phyloP scores from a whole-genome alignment of 2,329 filamentous ascomycete species.

The Ophiostoma himal-ulmi region DNA sequence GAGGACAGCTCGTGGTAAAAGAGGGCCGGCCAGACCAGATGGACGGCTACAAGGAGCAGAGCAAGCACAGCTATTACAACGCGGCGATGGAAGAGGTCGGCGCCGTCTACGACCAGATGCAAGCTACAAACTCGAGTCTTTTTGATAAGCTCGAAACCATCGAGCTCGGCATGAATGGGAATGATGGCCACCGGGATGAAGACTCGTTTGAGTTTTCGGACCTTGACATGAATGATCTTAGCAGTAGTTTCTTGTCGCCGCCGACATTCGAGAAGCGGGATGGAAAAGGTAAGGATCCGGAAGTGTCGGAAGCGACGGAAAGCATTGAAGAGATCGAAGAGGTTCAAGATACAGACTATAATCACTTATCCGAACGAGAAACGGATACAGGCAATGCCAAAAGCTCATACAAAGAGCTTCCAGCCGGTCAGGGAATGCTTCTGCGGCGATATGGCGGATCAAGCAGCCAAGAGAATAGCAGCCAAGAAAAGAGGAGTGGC shows the following conservation, averaged over 20 bases:
- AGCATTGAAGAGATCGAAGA: neutral
- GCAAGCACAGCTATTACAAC: conserved; percentile 75
- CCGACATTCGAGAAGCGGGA: neutral
- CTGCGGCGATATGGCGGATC: neutral
- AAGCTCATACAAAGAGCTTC: conserved; percentile 11
- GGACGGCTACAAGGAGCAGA: conserved; percentile 72
- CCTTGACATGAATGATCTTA: neutral
- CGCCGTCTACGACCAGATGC: conserved; percentile 24
- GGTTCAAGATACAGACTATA: neutral
- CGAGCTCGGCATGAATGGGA: neutral
- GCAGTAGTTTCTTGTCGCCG: conserved; percentile 7
- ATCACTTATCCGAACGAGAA: neutral
- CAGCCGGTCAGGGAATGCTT: neutral
- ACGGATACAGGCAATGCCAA: neutral
- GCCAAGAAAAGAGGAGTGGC: neutral
- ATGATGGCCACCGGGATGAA: conserved; percentile 1
- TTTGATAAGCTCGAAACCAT: conserved; percentile 19
- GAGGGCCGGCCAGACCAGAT: conserved; percentile 59
- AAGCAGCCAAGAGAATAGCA: neutral
- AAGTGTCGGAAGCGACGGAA: neutral
- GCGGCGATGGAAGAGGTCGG: conserved; percentile 52
- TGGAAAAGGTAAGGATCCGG: neutral
- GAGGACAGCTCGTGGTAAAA: conserved; percentile 62
- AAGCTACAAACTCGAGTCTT: neutral
- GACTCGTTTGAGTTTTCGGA: neutral